Percentiles rank a stretch among this genome's conserved stretches.
These are phyloP conservation scores for Talaromyces stipitatus DNA, from an alignment of 495 filamentous ascomycete genomes.

Conservation along the genomic window DNA sequence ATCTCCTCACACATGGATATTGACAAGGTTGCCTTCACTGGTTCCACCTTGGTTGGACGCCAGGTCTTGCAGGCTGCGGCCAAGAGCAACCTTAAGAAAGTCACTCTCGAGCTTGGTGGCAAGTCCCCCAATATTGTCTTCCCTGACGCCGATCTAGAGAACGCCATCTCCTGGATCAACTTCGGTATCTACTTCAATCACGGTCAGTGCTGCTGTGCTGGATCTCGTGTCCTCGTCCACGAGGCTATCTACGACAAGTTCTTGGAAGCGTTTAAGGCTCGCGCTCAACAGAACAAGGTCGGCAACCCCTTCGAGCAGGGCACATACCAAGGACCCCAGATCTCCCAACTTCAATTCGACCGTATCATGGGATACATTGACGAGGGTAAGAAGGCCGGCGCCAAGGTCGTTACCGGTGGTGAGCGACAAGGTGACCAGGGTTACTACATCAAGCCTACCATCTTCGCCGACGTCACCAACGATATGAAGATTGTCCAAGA, in stretches of 20 bases:
- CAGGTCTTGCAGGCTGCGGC: conserved; percentile 95
- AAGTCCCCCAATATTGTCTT: conserved; percentile 99
- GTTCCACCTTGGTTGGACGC: conserved; percentile 85
- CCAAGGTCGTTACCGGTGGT: conserved; percentile 78
- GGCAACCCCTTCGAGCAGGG: conserved; percentile 82
- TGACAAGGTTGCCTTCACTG: conserved; percentile 98
- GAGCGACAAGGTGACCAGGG: conserved; percentile 82
- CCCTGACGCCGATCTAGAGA: conserved; percentile 89
- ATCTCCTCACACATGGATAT: conserved; percentile 93
- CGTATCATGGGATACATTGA: conserved; percentile 98
- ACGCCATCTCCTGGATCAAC: conserved; percentile 97
- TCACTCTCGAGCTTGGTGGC: conserved; percentile 95
- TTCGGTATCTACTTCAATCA: conserved; percentile 99
- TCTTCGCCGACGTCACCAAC: conserved; percentile 81
- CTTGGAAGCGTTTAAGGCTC: conserved; percentile 76
- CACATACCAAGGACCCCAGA: conserved; percentile 97
- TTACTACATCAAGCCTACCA: conserved; percentile 97
- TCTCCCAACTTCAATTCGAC: conserved; percentile 91
- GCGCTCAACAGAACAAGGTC: conserved; percentile 73
- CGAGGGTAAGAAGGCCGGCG: conserved; percentile 78
- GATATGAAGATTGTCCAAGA: conserved; percentile 99
- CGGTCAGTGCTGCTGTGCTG: conserved; percentile 97
- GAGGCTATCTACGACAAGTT: conserved; percentile 96
- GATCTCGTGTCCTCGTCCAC: conserved; percentile 92
- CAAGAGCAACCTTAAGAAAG: conserved; percentile 95